Conservation (phyloP, 2,329 filamentous ascomycete genomes). For the Pseudocercospora fijiensis region DNA sequence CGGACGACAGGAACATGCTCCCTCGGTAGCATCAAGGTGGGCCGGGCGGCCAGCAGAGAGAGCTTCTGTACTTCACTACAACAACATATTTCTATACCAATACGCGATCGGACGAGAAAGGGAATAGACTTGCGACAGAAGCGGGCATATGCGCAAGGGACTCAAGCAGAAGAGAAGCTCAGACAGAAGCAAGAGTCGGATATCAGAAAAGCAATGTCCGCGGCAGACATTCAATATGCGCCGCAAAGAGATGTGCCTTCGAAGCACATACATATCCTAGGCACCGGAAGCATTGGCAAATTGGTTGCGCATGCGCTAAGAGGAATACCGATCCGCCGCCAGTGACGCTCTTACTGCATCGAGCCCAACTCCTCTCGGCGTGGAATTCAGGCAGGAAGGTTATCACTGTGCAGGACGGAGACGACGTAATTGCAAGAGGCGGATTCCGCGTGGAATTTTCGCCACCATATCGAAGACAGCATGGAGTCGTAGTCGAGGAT, state of each 20-base stretch:
- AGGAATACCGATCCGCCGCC: constrained; percentile 62
- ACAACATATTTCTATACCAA: neutral
- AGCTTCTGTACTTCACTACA: neutral
- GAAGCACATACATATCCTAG: constrained; percentile 70
- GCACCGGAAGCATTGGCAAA: constrained; percentile 76
- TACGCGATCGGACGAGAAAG: neutral
- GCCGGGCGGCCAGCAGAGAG: constrained; percentile 44
- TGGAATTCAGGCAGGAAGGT: constrained; percentile 54
- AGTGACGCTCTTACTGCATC: constrained; percentile 77
- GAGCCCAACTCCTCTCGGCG: constrained; percentile 42
- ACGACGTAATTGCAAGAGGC: constrained; percentile 38
- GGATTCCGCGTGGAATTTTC: constrained; percentile 51
- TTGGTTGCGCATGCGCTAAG: constrained; percentile 74
- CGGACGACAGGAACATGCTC: constrained; percentile 42
- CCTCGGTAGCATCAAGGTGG: constrained; percentile 43
- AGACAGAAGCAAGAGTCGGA: constrained; percentile 16
- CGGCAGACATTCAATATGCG: constrained; percentile 35
- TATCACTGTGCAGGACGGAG: constrained; percentile 47
- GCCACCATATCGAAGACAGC: constrained; percentile 38
- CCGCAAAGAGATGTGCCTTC: constrained; percentile 27
- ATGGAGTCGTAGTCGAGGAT: constrained; percentile 37
- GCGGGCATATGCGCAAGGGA: neutral
- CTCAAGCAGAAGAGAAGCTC: constrained; percentile 9
- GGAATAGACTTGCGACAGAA: neutral
- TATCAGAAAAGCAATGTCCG: constrained; percentile 22